These are phyloP conservation scores for Magnolia kwangsiensis DNA, from an alignment of 164 flowering plant species.

Conservation along the genomic window DNA sequence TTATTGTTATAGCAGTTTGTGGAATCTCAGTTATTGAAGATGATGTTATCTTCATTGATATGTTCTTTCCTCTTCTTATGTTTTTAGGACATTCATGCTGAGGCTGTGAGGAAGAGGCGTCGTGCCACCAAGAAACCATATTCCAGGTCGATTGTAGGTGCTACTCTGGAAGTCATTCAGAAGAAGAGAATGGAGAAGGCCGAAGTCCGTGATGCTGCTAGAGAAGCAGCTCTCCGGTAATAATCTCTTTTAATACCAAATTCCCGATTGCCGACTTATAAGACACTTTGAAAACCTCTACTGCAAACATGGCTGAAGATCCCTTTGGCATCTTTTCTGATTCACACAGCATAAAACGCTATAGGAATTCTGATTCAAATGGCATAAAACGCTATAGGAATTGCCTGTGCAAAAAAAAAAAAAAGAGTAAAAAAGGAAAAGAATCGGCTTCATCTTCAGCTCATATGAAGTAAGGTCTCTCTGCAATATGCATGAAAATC, in stretches of 20 bases:
- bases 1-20: too few relatives aligned
- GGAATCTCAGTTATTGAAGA: too few relatives aligned
- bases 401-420: not conserved
- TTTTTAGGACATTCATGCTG: constrained; percentile 40
- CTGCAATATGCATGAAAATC: not conserved
- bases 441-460: not conserved
- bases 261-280: not conserved
- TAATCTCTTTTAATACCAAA: not conserved
- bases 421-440: too few relatives aligned
- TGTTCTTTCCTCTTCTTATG: not conserved
- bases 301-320: not conserved
- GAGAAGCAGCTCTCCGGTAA: constrained; percentile 51
- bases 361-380: not conserved
- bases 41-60: too few relatives aligned
- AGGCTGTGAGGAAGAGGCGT: constrained; percentile 48
- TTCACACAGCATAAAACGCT: not conserved
- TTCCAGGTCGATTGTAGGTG: constrained; percentile 52
- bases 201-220: constrained; percentile 51
- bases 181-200: constrained; percentile 49
- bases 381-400: not conserved
- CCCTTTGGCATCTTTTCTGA: not conserved
- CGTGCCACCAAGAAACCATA: constrained; percentile 45
- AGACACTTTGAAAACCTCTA: not conserved
- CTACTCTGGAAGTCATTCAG: constrained; percentile 47
- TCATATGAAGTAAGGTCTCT: not conserved